These are phyloP conservation scores for Handroanthus guayacan DNA, from an alignment of 257 asterid genomes.

Conservation along the genomic window DNA sequence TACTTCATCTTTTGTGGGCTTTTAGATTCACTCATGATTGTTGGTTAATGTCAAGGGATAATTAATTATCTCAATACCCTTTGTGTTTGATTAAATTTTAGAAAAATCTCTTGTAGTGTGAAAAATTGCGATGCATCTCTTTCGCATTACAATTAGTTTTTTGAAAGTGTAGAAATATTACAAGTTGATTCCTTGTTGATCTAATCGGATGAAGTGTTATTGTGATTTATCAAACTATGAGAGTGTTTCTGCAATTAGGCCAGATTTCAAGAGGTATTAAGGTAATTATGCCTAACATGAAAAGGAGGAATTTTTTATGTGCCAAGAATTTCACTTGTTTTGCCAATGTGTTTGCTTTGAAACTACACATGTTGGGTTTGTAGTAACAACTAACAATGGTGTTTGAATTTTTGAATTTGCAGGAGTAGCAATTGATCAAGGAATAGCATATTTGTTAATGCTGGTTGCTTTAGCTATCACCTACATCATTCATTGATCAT, in stretches of 20 bases:
- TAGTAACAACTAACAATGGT: neutral
- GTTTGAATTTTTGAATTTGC: slow-evolving; percentile 32
- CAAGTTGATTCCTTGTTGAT: no score
- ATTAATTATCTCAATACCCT: no score
- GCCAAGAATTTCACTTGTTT: neutral
- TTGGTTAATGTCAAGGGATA: no score
- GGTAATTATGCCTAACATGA: neutral
- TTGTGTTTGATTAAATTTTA: no score
- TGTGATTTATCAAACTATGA: no score
- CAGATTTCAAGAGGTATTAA: no score
- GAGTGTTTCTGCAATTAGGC: no score
- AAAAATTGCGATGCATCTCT: no score
- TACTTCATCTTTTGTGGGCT: neutral
- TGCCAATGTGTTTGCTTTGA: neutral
- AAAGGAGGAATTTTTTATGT: neutral
- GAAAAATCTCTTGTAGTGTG: no score
- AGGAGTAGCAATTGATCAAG: slow-evolving; percentile 81
- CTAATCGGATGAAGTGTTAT: no score
- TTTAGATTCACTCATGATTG: neutral
- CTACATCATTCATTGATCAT: slow-evolving; percentile 50
- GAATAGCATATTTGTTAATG: slow-evolving; percentile 76
- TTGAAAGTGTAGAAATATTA: no score
- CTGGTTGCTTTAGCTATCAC: slow-evolving; percentile 76
- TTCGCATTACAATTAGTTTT: no score
- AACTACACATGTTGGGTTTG: neutral